Evolutionary conservation across 345 rosid genomes (phyloP).

Genomic region (Reutealis trisperma): DNA sequence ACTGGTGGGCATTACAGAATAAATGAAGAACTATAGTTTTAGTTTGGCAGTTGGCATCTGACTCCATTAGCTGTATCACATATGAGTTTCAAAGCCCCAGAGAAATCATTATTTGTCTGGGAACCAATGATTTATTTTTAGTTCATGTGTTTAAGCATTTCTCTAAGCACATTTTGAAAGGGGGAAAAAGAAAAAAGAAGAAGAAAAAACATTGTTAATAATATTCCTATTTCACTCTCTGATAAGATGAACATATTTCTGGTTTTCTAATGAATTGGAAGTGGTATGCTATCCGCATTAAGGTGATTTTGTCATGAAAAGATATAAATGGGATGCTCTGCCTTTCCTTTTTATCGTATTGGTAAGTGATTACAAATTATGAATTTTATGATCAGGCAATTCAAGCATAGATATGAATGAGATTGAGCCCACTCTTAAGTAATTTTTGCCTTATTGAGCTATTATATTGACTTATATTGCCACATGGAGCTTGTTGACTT

Average conservation of each 20-base stretch:
- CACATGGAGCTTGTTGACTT: too few species aligned
- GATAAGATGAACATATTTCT: background rate
- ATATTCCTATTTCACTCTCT: background rate
- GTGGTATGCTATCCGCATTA: background rate
- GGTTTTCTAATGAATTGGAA: background rate
- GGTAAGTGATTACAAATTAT: background rate
- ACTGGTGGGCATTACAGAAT: conserved; percentile 1
- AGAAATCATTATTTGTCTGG: background rate
- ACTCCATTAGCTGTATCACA: conserved; percentile 5
- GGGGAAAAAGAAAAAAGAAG: too few species aligned
- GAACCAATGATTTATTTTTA: conserved; percentile 8
- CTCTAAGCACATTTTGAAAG: background rate
- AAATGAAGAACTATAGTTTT: conserved; percentile 16
- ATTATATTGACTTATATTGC: too few species aligned
- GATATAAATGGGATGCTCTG: background rate
- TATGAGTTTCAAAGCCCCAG: background rate
- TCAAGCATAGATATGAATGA: background rate
- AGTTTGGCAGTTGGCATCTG: background rate
- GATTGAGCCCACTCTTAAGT: too few species aligned
- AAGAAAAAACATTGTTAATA: conserved; percentile 15
- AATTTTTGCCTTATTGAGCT: too few species aligned
- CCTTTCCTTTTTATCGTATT: background rate
- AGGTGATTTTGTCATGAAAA: background rate
- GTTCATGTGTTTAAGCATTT: background rate
- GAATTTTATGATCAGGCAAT: background rate